These are phyloP conservation scores for Diutina scorzettiae DNA, from an alignment of 1,139 yeast species.

Conservation along the genomic window DNA sequence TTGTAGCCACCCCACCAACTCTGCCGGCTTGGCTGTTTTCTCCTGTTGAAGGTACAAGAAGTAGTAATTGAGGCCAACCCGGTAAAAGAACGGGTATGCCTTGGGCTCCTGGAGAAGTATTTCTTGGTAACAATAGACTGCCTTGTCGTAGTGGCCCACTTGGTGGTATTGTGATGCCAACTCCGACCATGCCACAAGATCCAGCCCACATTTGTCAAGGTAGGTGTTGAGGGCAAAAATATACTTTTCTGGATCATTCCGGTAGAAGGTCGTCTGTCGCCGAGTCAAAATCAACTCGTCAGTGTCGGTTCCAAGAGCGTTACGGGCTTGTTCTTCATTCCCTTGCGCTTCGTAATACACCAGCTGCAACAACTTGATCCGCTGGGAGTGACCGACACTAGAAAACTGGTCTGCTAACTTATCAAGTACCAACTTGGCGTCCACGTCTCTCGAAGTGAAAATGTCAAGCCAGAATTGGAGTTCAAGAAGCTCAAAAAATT, in stretches of 20 bases:
- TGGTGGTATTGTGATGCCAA: constrained; percentile 49
- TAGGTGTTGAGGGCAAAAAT: constrained; percentile 37
- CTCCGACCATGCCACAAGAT: constrained; percentile 68
- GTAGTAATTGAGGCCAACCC: constrained; percentile 33
- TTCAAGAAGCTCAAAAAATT: constrained; percentile 51
- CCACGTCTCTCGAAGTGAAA: constrained; percentile 53
- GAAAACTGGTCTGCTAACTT: constrained; percentile 51
- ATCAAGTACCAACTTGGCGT: constrained; percentile 57
- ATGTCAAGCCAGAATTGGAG: constrained; percentile 60
- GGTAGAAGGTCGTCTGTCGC: constrained; percentile 23
- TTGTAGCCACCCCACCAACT: constrained; percentile 16
- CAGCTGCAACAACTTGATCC: constrained; percentile 45
- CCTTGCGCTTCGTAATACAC: constrained; percentile 40
- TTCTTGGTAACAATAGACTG: constrained; percentile 59
- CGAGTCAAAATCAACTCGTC: constrained; percentile 26
- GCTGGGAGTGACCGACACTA: constrained; percentile 33
- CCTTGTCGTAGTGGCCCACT: constrained; percentile 55
- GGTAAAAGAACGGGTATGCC: constrained; percentile 61
- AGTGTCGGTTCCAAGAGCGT: constrained; percentile 24
- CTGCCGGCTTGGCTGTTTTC: constrained; percentile 12
- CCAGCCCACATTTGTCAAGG: constrained; percentile 54
- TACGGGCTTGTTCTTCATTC: constrained; percentile 21
- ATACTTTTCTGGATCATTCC: constrained; percentile 21
- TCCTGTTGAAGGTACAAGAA: constrained; percentile 12
- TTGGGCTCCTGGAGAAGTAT: constrained; percentile 53